phyloP scores from a whole-genome alignment of 148 eudicot species.

The Bassia scoparia region DNA sequence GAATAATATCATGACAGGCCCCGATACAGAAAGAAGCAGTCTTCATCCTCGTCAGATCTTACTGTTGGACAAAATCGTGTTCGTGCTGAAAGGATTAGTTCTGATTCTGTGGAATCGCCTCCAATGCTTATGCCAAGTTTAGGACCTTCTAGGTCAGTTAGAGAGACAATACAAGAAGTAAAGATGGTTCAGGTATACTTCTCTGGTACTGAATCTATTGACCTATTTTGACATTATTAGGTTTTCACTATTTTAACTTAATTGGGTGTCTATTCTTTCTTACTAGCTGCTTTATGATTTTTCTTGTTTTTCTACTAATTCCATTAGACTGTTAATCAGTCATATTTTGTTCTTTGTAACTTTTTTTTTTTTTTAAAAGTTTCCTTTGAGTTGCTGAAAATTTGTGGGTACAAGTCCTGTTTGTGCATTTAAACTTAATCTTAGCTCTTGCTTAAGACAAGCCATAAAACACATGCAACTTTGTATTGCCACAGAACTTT shows the following conservation, averaged over 20 bases:
- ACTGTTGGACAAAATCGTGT: slow-evolving; percentile 37
- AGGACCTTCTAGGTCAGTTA: slow-evolving; percentile 66
- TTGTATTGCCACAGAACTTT: neutral
- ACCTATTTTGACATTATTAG: neutral
- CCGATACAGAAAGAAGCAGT: slow-evolving; percentile 59
- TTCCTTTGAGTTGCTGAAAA: neutral
- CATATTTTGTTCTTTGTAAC: no score
- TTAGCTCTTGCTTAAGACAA: neutral
- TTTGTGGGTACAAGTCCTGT: neutral
- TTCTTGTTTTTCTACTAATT: neutral
- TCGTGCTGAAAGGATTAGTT: slow-evolving; percentile 28
- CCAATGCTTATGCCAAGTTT: slow-evolving; percentile 60
- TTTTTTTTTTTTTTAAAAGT: neutral
- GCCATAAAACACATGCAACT: neutral
- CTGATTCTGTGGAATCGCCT: slow-evolving; percentile 43
- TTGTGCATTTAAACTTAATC: neutral
- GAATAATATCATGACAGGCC: slow-evolving; percentile 50
- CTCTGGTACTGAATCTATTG: neutral
- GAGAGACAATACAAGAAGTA: slow-evolving; percentile 71
- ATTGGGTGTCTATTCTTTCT: neutral
- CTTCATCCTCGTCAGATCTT: slow-evolving; percentile 44
- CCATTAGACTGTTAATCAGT: no score
- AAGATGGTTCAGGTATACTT: slow-evolving; percentile 87
- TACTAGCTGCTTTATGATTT: neutral
- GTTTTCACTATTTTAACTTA: neutral